Conservation (phyloP, 2,329 filamentous ascomycete species). For the Penicillium sp. region DNA sequence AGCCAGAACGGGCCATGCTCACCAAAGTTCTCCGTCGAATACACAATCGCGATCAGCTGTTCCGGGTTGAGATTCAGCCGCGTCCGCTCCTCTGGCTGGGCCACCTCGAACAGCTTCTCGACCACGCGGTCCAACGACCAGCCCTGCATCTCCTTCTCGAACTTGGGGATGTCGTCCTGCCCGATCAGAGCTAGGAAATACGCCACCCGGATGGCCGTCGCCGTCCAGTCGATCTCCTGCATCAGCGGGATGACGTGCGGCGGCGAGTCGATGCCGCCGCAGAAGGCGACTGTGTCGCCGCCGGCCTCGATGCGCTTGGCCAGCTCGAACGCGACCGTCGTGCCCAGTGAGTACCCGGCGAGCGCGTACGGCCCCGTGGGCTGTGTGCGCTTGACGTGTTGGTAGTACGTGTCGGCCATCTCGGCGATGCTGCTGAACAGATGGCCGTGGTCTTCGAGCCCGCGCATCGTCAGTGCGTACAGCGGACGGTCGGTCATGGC, state of each 20-base stretch:
- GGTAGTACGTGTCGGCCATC: slow-evolving; percentile 1
- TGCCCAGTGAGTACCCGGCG: slow-evolving; percentile 9
- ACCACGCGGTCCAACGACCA: slow-evolving; percentile 14
- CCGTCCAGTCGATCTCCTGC: slow-evolving; percentile 40
- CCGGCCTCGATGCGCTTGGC: slow-evolving; percentile 25
- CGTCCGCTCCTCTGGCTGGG: slow-evolving; percentile 1
- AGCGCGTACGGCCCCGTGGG: slow-evolving; percentile 9
- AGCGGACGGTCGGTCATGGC: slow-evolving; percentile 15
- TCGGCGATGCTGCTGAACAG: slow-evolving; percentile 29
- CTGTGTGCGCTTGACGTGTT: slow-evolving; percentile 2
- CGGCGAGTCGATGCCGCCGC: slow-evolving; percentile 49
- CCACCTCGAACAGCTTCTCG: slow-evolving; percentile 4
- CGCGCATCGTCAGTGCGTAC: slow-evolving; percentile 18
- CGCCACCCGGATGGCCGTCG: slow-evolving; percentile 41
- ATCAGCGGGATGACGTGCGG: slow-evolving; percentile 49
- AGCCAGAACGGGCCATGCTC: no score
- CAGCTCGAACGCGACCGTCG: slow-evolving; percentile 8
- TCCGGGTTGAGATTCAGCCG: slow-evolving; percentile 9
- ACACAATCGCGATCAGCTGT: slow-evolving; percentile 25
- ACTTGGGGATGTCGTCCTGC: slow-evolving; percentile 28
- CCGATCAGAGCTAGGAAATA: slow-evolving; percentile 43
- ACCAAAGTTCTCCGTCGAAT: no score
- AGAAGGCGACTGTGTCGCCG: slow-evolving; percentile 44
- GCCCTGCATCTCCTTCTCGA: slow-evolving; percentile 14
- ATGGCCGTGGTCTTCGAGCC: slow-evolving; percentile 29